These are phyloP conservation scores for Wickerhamomyces silvicola DNA, from an alignment of 805 yeast species.

Conservation along the genomic window DNA sequence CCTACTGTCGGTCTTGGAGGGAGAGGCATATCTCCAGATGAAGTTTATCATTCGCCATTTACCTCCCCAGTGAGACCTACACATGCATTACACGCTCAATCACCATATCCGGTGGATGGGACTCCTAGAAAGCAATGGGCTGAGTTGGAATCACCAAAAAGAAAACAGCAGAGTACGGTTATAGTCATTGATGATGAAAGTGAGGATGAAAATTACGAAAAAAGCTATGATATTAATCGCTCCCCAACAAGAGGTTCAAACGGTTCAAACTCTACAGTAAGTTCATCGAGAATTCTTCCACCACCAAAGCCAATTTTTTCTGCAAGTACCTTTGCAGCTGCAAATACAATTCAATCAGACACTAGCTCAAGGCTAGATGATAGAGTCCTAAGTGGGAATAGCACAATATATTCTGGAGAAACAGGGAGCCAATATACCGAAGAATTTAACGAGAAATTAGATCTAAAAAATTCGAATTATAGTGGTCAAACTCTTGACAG, in stretches of 20 bases:
- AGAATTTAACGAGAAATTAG: slow-evolving; percentile 18
- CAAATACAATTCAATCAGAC: slow-evolving; percentile 23
- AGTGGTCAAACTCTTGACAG: slow-evolving; percentile 36
- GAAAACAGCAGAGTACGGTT: slow-evolving; percentile 45
- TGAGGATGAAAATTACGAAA: slow-evolving; percentile 13
- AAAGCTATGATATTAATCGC: slow-evolving; percentile 21
- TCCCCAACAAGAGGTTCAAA: slow-evolving; percentile 30
- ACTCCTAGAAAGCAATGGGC: slow-evolving; percentile 67
- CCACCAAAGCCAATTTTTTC: slow-evolving; percentile 65
- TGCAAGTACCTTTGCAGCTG: slow-evolving; percentile 57
- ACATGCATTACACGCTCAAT: slow-evolving; percentile 8
- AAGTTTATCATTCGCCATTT: slow-evolving; percentile 20
- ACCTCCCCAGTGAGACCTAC: slow-evolving; percentile 26
- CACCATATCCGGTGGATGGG: slow-evolving; percentile 15
- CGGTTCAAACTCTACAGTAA: slow-evolving; percentile 21
- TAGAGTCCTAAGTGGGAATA: slow-evolving; percentile 27
- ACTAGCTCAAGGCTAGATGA: slow-evolving; percentile 15
- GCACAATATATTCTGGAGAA: slow-evolving; percentile 14
- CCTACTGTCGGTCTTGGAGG: slow-evolving; percentile 37
- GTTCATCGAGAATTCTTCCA: slow-evolving; percentile 41
- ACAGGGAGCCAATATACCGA: no score
- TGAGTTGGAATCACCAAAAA: slow-evolving; percentile 63
- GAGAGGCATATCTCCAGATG: no score
- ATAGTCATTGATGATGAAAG: slow-evolving; percentile 38
- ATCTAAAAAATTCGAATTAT: slow-evolving; percentile 13